Conservation (phyloP, 2,329 filamentous ascomycete species). For the Nemania sp. region DNA sequence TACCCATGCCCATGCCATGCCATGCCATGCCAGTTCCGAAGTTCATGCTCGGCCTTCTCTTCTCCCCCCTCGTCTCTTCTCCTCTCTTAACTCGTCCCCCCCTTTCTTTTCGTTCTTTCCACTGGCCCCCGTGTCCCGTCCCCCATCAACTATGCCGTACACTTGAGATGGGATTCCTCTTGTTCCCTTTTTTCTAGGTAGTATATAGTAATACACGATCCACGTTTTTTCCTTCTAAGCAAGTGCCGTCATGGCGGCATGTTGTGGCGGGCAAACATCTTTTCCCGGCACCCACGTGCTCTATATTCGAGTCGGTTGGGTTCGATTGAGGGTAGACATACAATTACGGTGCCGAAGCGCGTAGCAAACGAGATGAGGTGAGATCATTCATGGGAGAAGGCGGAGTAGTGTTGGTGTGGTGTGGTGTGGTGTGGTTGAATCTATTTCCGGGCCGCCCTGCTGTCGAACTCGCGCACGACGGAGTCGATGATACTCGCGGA, state of each 20-base stretch:
- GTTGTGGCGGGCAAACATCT: background rate
- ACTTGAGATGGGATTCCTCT: constrained; percentile 10
- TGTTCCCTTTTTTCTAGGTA: background rate
- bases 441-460: constrained; percentile 35
- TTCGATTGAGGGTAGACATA: background rate
- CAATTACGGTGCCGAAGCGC: background rate
- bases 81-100: background rate
- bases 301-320: too few relatives aligned
- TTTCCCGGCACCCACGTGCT: too few relatives aligned
- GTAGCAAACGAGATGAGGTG: background rate
- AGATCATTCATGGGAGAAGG: background rate
- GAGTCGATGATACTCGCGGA: constrained; percentile 37
- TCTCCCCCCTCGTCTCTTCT: too few relatives aligned
- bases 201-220: constrained; percentile 22
- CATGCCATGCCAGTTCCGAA: constrained; percentile 1
- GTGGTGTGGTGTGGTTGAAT: background rate
- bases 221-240: background rate
- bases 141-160: background rate
- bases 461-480: constrained; percentile 42
- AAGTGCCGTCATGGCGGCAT: background rate
- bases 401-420: too few relatives aligned
- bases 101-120: background rate
- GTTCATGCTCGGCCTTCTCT: constrained; percentile 24
- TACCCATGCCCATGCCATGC: constrained; percentile 6
- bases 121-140: background rate